Evolutionary conservation across 2,329 filamentous ascomycete species (phyloP), one percentile per base, ranked within the genome.

Genomic region (Ophiocordyceps camponoti-rufipedis): DNA sequence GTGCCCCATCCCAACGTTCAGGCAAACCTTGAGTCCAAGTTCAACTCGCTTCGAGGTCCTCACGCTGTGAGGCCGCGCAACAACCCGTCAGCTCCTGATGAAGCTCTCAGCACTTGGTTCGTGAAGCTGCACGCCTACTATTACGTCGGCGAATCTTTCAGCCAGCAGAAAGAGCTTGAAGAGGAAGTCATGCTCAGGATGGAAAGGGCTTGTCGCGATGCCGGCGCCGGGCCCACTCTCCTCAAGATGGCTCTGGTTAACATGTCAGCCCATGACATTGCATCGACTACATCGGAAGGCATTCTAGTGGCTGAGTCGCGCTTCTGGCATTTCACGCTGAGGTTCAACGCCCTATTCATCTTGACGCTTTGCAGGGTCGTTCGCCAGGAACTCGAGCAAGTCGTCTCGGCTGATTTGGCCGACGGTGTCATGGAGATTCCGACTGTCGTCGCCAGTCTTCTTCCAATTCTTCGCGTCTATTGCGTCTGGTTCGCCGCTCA

Each of bases 201-300:
- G 35, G 74, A 79, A 43, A 74, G 82, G 52, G 76, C 85, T 29
- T 67, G 91, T 28, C 86, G 83, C 57, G 75, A 79, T 49, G 71
- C 78, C 10, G 71, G 74, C 1, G 69, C 82, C 43, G 74, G 80
- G 41, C 70, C 71, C 12, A 72, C 76, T 12, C 60, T 95, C 28
- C 73, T 84, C 50, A 91, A 87, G 58, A 82, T 95, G 61, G 75
- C 85, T 6, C 67, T 95, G 41, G 78, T 89, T 52, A 96, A 93
- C 55, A 82, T 96, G 49, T 79, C 85, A 6, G 85, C 88, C 7
- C 85, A 91, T 58, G 75, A 81, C 51, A 72, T 85, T 56, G 81
- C 85, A 8, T 55, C 56, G 12, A 45, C 51, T 28, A 56, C 57
- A 33, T 59, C 56, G 23, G 23, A 23, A 3, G 23, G 23, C 23